Base-by-base conservation (phyloP, 805 yeast genomes). In the Metschnikowia proteae region DNA sequence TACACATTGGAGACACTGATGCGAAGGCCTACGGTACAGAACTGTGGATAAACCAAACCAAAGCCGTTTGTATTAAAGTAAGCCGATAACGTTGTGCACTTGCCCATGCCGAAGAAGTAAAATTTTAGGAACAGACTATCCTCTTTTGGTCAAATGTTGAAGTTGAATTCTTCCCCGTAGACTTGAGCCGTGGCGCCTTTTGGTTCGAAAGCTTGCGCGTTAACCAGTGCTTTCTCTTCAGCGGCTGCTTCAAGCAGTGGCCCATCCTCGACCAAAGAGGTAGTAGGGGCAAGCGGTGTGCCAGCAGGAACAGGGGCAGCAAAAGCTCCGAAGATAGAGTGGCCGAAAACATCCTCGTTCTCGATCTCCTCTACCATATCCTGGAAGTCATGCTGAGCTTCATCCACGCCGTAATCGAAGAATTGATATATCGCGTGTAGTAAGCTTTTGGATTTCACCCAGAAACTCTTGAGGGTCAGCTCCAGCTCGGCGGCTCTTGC, bases 391-490 rank as follows among this genome's bases (percentile, higher is more conserved):
- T 43, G 54, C 17, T 44, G 49, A 9, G 53, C 58, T 34, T 60
- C 62, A n/a, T 63, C 72, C 7, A 66, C 66, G 1, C 75, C 72
- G 49, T 72, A 73, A 55, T 72, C 75, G 49, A 73, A 72, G 50
- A 73, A 73, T 23, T 71, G 68, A 49, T 66, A 67, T 28, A 72
- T 44, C 0, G 75, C 77, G 23, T 57, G 58, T 31, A 54, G 48
- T 28, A 54, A 26, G 26, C 44, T 34, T 5, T 48, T 45, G 3
- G 50, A 35, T 13, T 32, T 31, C 22, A 11, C 28, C 35, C 36
- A 31, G 17, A 51, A 29, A 8, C 30, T 32, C 29, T 34, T 45
- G 32, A 41, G 31, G 11, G 38, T 27, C 39, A 26, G 45, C 7
- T 32, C 26, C 38, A 26, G 37, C 13, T 51, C 53, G 5, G 52